phyloP scores from a whole-genome alignment of 331 rosid genomes.

The Cydonia oblonga region DNA sequence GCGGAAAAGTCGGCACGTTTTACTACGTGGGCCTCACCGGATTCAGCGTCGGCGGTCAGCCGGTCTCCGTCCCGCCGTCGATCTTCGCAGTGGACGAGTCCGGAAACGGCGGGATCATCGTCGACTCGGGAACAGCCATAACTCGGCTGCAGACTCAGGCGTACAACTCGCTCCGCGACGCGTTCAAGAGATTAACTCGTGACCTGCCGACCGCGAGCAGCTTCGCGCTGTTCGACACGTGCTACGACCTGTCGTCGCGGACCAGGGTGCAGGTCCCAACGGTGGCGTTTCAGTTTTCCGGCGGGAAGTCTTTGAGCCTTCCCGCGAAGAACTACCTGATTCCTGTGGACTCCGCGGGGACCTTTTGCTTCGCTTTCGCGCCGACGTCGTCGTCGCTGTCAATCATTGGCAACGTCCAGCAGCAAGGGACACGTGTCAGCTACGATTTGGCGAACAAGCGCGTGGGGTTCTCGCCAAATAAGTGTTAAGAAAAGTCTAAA shows the following conservation, averaged over 20 bases:
- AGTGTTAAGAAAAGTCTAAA: slow-evolving; percentile 30
- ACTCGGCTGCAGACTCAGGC: slow-evolving; percentile 58
- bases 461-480: slow-evolving; percentile 61
- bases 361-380: slow-evolving; percentile 80
- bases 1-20: slow-evolving; percentile 31
- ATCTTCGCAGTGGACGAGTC: slow-evolving; percentile 29
- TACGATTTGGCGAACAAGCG: slow-evolving; percentile 40
- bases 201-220: slow-evolving; percentile 25
- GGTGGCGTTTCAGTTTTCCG: slow-evolving; percentile 50
- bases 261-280: slow-evolving; percentile 56
- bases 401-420: slow-evolving; percentile 90
- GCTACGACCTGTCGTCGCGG: slow-evolving; percentile 55
- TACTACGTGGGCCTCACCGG: slow-evolving; percentile 60
- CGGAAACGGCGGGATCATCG: slow-evolving; percentile 63
- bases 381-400: slow-evolving; percentile 59
- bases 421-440: slow-evolving; percentile 96
- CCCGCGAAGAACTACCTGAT: slow-evolving; percentile 81
- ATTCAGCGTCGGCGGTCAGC: slow-evolving; percentile 55
- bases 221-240: slow-evolving; percentile 70
- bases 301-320: slow-evolving; percentile 27
- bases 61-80: slow-evolving; percentile 31
- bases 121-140: slow-evolving; percentile 78
- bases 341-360: slow-evolving; percentile 60
- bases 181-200: slow-evolving; percentile 36
- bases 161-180: slow-evolving; percentile 61